These are phyloP conservation scores for Diplodia seriata DNA, from an alignment of 2,329 filamentous ascomycete species.

Conservation along the genomic window DNA sequence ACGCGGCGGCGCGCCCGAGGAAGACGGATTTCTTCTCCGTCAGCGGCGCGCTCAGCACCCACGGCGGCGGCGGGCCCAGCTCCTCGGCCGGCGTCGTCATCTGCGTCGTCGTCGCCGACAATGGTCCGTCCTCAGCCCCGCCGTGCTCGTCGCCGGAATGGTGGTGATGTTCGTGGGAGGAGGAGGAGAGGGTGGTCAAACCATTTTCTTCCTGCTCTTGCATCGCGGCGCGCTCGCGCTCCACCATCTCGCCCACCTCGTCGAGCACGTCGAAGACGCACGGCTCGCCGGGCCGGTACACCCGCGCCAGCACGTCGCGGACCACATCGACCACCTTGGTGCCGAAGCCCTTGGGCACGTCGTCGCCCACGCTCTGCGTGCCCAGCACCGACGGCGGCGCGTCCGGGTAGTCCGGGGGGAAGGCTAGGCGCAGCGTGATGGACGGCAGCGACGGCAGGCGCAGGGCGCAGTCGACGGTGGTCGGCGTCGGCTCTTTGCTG, in stretches of 20 bases:
- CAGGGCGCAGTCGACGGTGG: conserved; percentile 64
- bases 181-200: conserved; percentile 5
- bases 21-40: conserved; percentile 89
- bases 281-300: conserved; percentile 76
- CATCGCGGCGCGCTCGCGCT: conserved; percentile 56
- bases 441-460: conserved; percentile 69
- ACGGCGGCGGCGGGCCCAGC: conserved; percentile 59
- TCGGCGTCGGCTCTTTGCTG: conserved; percentile 35
- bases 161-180: conserved; percentile 35
- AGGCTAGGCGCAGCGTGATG: conserved; percentile 65
- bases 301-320: conserved; percentile 67
- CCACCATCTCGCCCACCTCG: conserved; percentile 54
- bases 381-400: conserved; percentile 75
- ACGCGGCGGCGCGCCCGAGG: conserved; percentile 75
- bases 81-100: conserved; percentile 44
- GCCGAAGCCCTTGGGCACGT: conserved; percentile 73
- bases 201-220: conserved; percentile 37
- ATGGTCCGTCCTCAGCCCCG: conserved; percentile 1
- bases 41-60: conserved; percentile 76
- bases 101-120: conserved; percentile 37
- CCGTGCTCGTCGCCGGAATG: conserved; percentile 19
- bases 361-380: conserved; percentile 76
- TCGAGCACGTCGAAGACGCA: conserved; percentile 94
- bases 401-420: conserved; percentile 77
- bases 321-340: conserved; percentile 73